A percentile compares a stretch with the other conserved stretches of the same genome.
These are phyloP conservation scores for Alternaria infectoria DNA, from an alignment of 2,329 filamentous ascomycete species.

Conservation along the genomic window DNA sequence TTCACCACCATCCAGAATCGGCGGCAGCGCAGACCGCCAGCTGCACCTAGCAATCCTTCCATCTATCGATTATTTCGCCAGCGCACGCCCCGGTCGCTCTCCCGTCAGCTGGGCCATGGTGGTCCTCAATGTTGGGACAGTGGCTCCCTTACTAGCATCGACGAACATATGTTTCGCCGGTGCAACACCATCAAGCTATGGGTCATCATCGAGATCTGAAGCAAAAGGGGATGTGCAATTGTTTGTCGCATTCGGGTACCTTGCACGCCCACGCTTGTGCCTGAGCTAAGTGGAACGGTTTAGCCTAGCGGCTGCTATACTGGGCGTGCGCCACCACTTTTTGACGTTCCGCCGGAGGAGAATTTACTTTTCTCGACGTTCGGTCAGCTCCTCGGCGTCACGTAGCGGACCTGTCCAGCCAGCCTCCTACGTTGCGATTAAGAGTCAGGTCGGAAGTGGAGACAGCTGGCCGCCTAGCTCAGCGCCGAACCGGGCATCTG, in stretches of 20 bases:
- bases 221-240: background rate
- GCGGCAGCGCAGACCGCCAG: slow-evolving; percentile 1
- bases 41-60: slow-evolving; percentile 5
- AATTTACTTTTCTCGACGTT: slow-evolving; percentile 6
- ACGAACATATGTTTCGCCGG: slow-evolving; percentile 5
- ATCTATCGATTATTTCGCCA: slow-evolving; percentile 5
- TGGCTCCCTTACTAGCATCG: background rate
- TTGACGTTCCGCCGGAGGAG: slow-evolving; percentile 9
- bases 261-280: slow-evolving; percentile 3
- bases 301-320: slow-evolving; percentile 10
- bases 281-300: slow-evolving; percentile 4
- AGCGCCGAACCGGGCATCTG: slow-evolving; percentile 2
- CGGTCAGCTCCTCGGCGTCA: slow-evolving; percentile 3
- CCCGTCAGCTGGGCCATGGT: background rate
- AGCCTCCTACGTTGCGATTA: slow-evolving; percentile 6
- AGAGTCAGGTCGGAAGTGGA: background rate
- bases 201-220: background rate
- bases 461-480: background rate
- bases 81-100: slow-evolving; percentile 14
- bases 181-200: background rate
- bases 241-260: slow-evolving; percentile 1
- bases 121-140: slow-evolving; percentile 7
- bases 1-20: slow-evolving; percentile 8
- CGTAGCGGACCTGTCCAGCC: slow-evolving; percentile 5
- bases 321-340: slow-evolving; percentile 2